phyloP scores from a whole-genome alignment of 441 rosid species.

The Eutrema salsugineum region DNA sequence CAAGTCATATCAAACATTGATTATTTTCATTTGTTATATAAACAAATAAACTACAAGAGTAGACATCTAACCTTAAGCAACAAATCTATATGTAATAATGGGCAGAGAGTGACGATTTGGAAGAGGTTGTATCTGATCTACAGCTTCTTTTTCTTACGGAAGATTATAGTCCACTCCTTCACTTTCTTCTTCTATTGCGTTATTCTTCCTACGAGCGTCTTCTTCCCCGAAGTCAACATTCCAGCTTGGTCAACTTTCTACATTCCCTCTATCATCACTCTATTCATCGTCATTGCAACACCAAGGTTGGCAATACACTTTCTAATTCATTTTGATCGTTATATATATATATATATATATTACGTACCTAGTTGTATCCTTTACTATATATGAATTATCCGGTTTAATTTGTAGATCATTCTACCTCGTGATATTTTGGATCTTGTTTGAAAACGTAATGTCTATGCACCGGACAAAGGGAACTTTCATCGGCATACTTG shows the following conservation, averaged over 20 bases:
- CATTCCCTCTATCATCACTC: conserved; percentile 40
- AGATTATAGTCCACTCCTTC: conserved; percentile 41
- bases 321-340: conserved; percentile 29
- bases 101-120: conserved; percentile 45
- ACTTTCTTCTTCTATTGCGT: conserved; percentile 49
- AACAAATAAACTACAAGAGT: not conserved
- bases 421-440: conserved; percentile 44
- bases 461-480: conserved; percentile 48
- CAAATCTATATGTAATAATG: not conserved
- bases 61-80: not conserved
- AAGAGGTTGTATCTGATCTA: conserved; percentile 46
- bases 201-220: conserved; percentile 41
- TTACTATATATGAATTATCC: not conserved
- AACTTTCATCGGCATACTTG: conserved; percentile 42
- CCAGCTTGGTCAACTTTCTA: conserved; percentile 47
- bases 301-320: conserved; percentile 37
- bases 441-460: conserved; percentile 51
- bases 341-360: conserved; percentile 21
- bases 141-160: conserved; percentile 50
- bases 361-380: not conserved
- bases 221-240: conserved; percentile 45
- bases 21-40: not conserved
- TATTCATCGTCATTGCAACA: conserved; percentile 40
- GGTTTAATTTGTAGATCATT: conserved; percentile 35
- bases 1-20: not conserved